These are phyloP conservation scores for Monosporascus sp. DNA, from an alignment of 2,329 filamentous ascomycete genomes.

Conservation along the genomic window DNA sequence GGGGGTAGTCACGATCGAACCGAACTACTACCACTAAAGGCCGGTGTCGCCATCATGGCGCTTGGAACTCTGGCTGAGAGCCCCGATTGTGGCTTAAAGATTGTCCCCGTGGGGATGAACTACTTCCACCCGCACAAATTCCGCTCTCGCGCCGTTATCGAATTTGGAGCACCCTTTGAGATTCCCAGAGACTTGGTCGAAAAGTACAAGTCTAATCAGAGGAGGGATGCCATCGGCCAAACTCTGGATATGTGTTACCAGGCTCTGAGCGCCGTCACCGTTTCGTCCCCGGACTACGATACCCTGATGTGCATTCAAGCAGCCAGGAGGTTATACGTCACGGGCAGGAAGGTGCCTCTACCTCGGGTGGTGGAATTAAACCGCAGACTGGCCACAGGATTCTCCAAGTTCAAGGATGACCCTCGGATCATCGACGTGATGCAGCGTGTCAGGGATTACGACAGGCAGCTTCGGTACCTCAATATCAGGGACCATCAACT, in stretches of 20 bases:
- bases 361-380: slow-evolving; percentile 94
- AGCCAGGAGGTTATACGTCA: slow-evolving; percentile 86
- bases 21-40: slow-evolving; percentile 86
- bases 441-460: slow-evolving; percentile 76
- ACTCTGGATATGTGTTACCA: slow-evolving; percentile 85
- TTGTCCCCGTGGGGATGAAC: slow-evolving; percentile 97
- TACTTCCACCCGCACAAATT: slow-evolving; percentile 99
- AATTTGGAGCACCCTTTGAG: slow-evolving; percentile 88
- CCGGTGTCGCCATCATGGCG: slow-evolving; percentile 96
- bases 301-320: slow-evolving; percentile 97
- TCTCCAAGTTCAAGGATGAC: slow-evolving; percentile 88
- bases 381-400: slow-evolving; percentile 82
- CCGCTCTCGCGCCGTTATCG: slow-evolving; percentile 88
- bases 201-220: slow-evolving; percentile 77
- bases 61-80: slow-evolving; percentile 81
- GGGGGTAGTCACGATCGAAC: slow-evolving; percentile 94
- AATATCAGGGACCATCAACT: slow-evolving; percentile 93
- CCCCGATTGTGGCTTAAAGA: slow-evolving; percentile 83
- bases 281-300: slow-evolving; percentile 90
- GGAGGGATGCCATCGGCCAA: slow-evolving; percentile 80
- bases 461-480: slow-evolving; percentile 77
- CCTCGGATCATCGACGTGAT: slow-evolving; percentile 73
- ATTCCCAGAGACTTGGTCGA: slow-evolving; percentile 78
- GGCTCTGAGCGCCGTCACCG: slow-evolving; percentile 79
- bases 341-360: slow-evolving; percentile 86